Evolutionary conservation across 345 rosid genomes (phyloP), one percentile per base, ranked within the genome.

Genomic region (Eucalyptus tenuipes): DNA sequence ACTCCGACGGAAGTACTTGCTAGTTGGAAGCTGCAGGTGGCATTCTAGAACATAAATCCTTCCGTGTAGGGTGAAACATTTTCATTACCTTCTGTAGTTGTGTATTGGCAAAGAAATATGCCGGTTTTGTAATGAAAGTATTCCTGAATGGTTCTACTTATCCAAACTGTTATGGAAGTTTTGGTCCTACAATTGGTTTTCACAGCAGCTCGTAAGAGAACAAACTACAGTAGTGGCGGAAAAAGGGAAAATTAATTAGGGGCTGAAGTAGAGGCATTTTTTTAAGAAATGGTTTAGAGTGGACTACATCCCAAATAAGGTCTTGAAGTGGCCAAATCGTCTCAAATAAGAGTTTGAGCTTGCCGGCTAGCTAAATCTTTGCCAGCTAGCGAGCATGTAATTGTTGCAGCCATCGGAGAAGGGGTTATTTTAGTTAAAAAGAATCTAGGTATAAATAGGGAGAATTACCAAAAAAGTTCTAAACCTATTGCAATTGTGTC

Each of bases 321-420:
- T 29, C 6, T 3, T 31, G 18, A 16, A 1, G 79, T 0, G 42
- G 79, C 79, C 5, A 31, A 64, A 68, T 68, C 0, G 12, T 17
- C 42, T 31, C 12, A 31, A 68, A 68, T 31, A 0, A 31, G 75
- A 37, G 12, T 37, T 3, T 16, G 40, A 31, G 42, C 22, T 68
- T 1, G 6, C 33, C 0, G 0, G 80, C 42, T 2, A 16, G 10
- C 22, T 7, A 68, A 8, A 68, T 68, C 22, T 1, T 31, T 15
- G 4, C 42, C 10, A 16, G 22, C 0, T 0, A 10, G 1, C 1
- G 0, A 31, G 24, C 80, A 68, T 68, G 80, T 68, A 0, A 33
- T 7, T 7, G 12, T 31, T 31, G 42, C 42, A 16, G 80, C 44
- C 11, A 2, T 33, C 0, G 12, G 0, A 66, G 42, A 66, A 66